Evolutionary conservation across 768 basidiomycete genomes (phyloP).

Genomic region (Tylopilus balloui): DNA sequence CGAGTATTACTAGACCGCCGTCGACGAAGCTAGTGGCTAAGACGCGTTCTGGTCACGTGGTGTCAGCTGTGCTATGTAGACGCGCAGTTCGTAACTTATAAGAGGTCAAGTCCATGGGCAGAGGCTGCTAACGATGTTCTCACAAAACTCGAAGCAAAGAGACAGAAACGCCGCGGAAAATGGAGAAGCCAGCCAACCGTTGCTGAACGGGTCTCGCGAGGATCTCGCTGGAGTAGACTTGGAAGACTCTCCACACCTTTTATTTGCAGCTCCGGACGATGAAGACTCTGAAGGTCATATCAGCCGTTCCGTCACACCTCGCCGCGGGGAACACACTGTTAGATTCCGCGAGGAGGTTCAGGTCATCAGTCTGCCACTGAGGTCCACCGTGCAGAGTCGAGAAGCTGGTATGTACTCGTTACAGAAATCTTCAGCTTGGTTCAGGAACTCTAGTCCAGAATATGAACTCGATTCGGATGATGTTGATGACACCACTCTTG

Average conservation of each 20-base stretch:
- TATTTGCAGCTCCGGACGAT: slow-evolving; percentile 55
- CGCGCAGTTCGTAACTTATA: slow-evolving; percentile 3
- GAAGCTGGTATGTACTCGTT: slow-evolving; percentile 65
- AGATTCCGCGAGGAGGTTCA: slow-evolving; percentile 68
- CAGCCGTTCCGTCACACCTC: slow-evolving; percentile 33
- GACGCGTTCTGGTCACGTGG: slow-evolving; percentile 24
- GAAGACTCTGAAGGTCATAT: slow-evolving; percentile 43
- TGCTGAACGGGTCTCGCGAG: slow-evolving; percentile 47
- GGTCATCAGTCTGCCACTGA: slow-evolving; percentile 61
- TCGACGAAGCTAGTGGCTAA: too few relatives aligned
- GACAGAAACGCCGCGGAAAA: slow-evolving; percentile 22
- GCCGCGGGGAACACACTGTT: slow-evolving; percentile 45
- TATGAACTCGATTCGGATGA: slow-evolving; percentile 85
- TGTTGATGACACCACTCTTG: slow-evolving; percentile 50
- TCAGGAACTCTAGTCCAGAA: slow-evolving; percentile 41
- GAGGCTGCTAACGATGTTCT: slow-evolving; percentile 24
- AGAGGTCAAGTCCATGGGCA: slow-evolving; percentile 18
- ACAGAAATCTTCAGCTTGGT: neutral
- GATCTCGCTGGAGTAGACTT: slow-evolving; percentile 31
- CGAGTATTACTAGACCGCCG: too few relatives aligned
- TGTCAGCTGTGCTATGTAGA: neutral
- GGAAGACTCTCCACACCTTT: slow-evolving; percentile 27
- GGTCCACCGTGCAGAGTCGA: slow-evolving; percentile 71
- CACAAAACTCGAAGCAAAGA: slow-evolving; percentile 28
- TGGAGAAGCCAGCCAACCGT: slow-evolving; percentile 51